Percentiles rank a stretch among this genome's conserved stretches.
These are phyloP conservation scores for Mycena alexandri DNA, from an alignment of 768 basidiomycete species.

Conservation along the genomic window DNA sequence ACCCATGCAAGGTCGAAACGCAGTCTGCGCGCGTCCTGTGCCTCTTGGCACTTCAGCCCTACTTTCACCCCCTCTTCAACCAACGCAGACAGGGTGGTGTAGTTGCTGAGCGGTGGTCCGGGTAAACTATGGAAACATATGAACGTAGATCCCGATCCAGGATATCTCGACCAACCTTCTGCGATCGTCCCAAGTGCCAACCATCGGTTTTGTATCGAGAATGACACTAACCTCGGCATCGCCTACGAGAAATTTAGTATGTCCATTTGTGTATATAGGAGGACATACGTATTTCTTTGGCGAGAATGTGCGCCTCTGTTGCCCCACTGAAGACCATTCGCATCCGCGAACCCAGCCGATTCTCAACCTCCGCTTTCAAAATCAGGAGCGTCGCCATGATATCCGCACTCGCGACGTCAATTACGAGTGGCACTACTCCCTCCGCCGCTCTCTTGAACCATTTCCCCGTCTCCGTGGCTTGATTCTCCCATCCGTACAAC, in stretches of 20 bases:
- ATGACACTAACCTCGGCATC: conserved; percentile 64
- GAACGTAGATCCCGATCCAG: conserved; percentile 21
- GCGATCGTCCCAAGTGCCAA: conserved; percentile 77
- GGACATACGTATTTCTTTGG: conserved; percentile 69
- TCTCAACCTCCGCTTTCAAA: conserved; percentile 77
- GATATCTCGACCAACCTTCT: conserved; percentile 64
- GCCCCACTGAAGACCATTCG: conserved; percentile 74
- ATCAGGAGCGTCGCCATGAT: conserved; percentile 78
- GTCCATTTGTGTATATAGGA: not conserved
- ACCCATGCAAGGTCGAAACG: conserved; percentile 88
- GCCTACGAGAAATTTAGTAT: conserved; percentile 48
- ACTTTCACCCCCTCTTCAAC: conserved; percentile 82
- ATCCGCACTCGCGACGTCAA: conserved; percentile 78
- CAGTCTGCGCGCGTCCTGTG: conserved; percentile 81
- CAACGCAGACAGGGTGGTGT: conserved; percentile 72
- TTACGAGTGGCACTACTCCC: conserved; percentile 75
- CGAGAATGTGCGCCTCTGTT: conserved; percentile 74
- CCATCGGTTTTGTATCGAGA: conserved; percentile 72
- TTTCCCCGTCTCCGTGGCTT: conserved; percentile 60
- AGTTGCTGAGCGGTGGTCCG: conserved; percentile 79
- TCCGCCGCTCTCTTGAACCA: conserved; percentile 72
- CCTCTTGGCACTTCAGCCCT: conserved; percentile 75
- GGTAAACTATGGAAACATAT: conserved; percentile 60
- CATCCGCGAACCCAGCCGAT: conserved; percentile 67
- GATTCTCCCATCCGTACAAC: conserved; percentile 65